phyloP scores from a whole-genome alignment of 768 basidiomycete genomes.

The Boletus patriciae region DNA sequence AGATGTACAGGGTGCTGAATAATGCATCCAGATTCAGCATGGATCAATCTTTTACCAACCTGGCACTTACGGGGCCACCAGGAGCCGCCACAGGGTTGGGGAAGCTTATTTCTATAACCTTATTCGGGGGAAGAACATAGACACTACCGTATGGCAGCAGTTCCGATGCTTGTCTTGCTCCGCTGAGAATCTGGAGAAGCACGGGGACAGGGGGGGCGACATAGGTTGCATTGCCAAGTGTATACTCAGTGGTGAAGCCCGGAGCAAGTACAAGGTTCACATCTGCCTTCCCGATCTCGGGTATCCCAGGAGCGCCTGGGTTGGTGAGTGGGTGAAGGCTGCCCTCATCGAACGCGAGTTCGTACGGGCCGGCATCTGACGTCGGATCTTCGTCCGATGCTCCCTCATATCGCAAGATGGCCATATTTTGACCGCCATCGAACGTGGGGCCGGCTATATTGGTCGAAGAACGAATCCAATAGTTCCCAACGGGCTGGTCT shows the following conservation, averaged over 20 bases:
- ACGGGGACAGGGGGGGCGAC: conserved; percentile 41
- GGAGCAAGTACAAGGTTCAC: conserved; percentile 31
- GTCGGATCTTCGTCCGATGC: conserved; percentile 46
- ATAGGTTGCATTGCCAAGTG: conserved; percentile 33
- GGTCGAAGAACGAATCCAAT: conserved; percentile 51
- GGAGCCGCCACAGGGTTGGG: conserved; percentile 29
- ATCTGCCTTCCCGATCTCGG: conserved; percentile 40
- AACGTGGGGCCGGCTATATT: conserved; percentile 29
- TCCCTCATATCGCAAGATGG: conserved; percentile 51
- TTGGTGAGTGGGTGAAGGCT: conserved; percentile 38
- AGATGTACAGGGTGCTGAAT: conserved; percentile 42
- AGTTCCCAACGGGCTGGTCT: conserved; percentile 46
- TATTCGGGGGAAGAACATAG: conserved; percentile 41
- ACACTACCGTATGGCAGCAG: no score
- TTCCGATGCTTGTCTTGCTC: conserved; percentile 38
- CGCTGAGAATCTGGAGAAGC: conserved; percentile 40
- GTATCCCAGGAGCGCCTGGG: conserved; percentile 41
- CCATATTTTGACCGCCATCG: conserved; percentile 43
- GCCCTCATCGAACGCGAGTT: conserved; percentile 38
- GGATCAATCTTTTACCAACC: not conserved
- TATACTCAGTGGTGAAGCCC: conserved; percentile 8
- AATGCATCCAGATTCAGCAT: not conserved
- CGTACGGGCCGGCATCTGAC: conserved; percentile 34
- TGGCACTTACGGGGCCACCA: conserved; percentile 30
- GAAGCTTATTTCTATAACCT: conserved; percentile 46